phyloP scores from a whole-genome alignment of 2,329 filamentous ascomycete genomes.

The Xylaria multiplex region DNA sequence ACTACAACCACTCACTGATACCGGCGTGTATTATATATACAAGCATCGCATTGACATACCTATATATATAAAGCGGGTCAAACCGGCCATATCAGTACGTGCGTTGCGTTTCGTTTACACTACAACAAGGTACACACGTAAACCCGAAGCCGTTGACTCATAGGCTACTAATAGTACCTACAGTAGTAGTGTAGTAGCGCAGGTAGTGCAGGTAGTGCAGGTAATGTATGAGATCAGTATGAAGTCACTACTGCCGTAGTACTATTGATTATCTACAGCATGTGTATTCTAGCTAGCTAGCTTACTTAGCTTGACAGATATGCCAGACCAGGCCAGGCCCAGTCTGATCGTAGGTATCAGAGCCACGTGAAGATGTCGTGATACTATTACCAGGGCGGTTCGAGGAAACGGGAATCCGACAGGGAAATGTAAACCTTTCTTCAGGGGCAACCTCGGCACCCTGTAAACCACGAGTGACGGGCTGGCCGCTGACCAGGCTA shows the following conservation, averaged over 20 bases:
- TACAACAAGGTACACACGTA: not conserved
- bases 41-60: not conserved
- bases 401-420: conserved; percentile 26
- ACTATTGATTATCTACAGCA: not conserved
- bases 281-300: conserved; percentile 10
- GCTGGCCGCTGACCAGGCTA: conserved; percentile 33
- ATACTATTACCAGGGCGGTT: conserved; percentile 33
- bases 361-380: conserved; percentile 41
- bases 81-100: not conserved
- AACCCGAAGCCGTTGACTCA: too few species aligned
- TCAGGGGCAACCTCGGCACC: conserved; percentile 37
- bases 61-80: not conserved
- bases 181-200: too few species aligned
- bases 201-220: too few species aligned
- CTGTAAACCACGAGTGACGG: conserved; percentile 31
- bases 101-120: not conserved
- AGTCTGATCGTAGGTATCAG: conserved; percentile 23
- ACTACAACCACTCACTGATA: not conserved
- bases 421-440: conserved; percentile 26
- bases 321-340: not conserved
- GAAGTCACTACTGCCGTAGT: too few species aligned
- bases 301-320: not conserved
- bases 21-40: not conserved
- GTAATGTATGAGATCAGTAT: too few species aligned
- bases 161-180: too few species aligned